Conservation (phyloP, 768 basidiomycete species). For the Trametes cingulata region DNA sequence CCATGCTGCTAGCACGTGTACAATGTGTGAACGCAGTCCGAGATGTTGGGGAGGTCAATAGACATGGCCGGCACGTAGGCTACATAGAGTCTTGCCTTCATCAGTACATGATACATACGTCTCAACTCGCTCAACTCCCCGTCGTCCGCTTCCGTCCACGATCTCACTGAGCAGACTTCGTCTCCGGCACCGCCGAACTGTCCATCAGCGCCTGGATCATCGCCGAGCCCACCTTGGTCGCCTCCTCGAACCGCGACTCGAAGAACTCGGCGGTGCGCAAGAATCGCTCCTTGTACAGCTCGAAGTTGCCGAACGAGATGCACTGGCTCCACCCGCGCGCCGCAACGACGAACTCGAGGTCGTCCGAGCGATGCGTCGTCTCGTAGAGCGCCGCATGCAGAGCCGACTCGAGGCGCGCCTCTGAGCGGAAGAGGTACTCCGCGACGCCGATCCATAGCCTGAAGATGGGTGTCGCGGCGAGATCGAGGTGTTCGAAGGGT, state of each 20-base stretch:
- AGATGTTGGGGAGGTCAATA: too few relatives aligned
- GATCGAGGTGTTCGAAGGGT: slow-evolving; percentile 86
- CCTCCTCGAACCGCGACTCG: slow-evolving; percentile 84
- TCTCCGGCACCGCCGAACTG: slow-evolving; percentile 32
- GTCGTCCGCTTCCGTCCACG: too few relatives aligned
- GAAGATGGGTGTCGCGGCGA: slow-evolving; percentile 96
- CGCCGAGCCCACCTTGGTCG: slow-evolving; percentile 73
- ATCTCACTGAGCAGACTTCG: not conserved
- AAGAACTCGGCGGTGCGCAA: slow-evolving; percentile 81
- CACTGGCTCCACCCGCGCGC: slow-evolving; percentile 97
- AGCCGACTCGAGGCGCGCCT: slow-evolving; percentile 61
- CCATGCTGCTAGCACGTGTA: too few relatives aligned
- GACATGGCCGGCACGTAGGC: not conserved
- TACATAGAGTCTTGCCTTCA: not conserved
- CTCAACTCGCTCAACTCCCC: not conserved
- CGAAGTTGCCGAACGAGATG: slow-evolving; percentile 89
- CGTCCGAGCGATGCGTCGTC: slow-evolving; percentile 80
- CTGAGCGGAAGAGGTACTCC: slow-evolving; percentile 87
- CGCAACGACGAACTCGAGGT: slow-evolving; percentile 92
- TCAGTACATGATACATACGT: too few relatives aligned
- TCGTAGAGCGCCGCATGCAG: slow-evolving; percentile 76
- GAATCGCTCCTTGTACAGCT: slow-evolving; percentile 82
- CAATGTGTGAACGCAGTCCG: too few relatives aligned
- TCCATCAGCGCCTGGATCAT: slow-evolving; percentile 91
- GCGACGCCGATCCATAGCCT: slow-evolving; percentile 96